phyloP scores from a whole-genome alignment of 352 stramenopile species.

The Phytophthora chlamydospora region DNA sequence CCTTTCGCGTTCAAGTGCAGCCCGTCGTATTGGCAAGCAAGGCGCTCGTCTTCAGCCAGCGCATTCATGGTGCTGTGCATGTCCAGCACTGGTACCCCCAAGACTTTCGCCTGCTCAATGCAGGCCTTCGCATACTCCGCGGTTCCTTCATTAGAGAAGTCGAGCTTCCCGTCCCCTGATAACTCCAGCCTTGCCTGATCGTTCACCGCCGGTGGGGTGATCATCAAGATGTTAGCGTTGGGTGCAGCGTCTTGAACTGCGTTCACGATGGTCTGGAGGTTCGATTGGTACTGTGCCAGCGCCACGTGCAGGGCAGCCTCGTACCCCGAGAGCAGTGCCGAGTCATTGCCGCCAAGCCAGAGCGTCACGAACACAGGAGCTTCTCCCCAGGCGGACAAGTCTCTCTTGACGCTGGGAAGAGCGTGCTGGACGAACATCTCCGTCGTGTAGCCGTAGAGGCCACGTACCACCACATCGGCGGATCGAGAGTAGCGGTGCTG shows the following conservation, averaged over 20 bases:
- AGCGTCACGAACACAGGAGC: conserved; percentile 47
- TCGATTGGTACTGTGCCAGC: conserved; percentile 45
- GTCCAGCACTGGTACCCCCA: conserved; percentile 25
- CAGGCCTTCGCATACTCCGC: conserved; percentile 36
- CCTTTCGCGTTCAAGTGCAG: conserved; percentile 42
- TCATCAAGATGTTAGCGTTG: conserved; percentile 25
- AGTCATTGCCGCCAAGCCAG: conserved; percentile 73
- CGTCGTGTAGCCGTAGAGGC: conserved; percentile 65
- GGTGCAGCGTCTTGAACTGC: conserved; percentile 32
- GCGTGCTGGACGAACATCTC: conserved; percentile 39
- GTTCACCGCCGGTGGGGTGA: conserved; percentile 40
- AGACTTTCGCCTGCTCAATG: conserved; percentile 19
- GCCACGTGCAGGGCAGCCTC: conserved; percentile 49
- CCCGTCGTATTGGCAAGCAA: conserved; percentile 34
- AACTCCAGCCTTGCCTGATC: conserved; percentile 23
- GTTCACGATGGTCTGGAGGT: conserved; percentile 46
- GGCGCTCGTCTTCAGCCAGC: conserved; percentile 21
- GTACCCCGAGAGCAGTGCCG: conserved; percentile 42
- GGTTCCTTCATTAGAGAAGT: conserved; percentile 39
- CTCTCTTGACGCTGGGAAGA: conserved; percentile 33
- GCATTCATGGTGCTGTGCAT: conserved; percentile 34
- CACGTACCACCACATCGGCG: conserved; percentile 57
- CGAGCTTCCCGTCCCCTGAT: conserved; percentile 27
- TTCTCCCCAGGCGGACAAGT: conserved; percentile 31
- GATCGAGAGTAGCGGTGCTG: conserved; percentile 58